Percentiles rank a stretch among this genome's conserved stretches.
Evolutionary conservation across 768 basidiomycete species (phyloP).

Genomic region (Pleurotus tuoliensis): DNA sequence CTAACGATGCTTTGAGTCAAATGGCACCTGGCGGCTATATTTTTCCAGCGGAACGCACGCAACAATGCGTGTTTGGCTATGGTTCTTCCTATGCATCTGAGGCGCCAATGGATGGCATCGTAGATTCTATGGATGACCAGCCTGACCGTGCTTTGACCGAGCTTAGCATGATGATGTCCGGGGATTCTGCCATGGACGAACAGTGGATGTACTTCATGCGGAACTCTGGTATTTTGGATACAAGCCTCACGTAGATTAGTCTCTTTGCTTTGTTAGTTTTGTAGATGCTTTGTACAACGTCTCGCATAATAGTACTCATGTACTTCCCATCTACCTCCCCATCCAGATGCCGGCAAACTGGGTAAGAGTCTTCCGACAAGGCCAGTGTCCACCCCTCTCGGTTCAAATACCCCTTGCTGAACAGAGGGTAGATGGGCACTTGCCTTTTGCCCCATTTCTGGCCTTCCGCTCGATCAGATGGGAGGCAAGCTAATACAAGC

Average conservation of each 20-base stretch:
- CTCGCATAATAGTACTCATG: neutral
- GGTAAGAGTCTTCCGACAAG: no score
- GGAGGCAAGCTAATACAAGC: no score
- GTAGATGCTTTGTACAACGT: no score
- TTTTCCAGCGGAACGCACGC: neutral
- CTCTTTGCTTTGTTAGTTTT: no score
- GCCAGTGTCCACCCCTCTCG: neutral
- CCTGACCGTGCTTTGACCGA: slow-evolving; percentile 34
- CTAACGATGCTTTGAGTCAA: no score
- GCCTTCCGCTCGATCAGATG: neutral
- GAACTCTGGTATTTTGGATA: slow-evolving; percentile 53
- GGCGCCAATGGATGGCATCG: neutral
- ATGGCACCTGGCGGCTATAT: neutral
- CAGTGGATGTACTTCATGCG: slow-evolving; percentile 68
- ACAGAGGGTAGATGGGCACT: neutral
- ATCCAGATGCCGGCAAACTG: no score
- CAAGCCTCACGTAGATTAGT: neutral
- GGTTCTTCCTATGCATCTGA: neutral
- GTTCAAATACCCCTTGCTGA: neutral
- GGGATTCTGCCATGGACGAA: slow-evolving; percentile 60
- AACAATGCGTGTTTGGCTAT: neutral
- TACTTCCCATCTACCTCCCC: no score
- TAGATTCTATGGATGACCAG: slow-evolving; percentile 19
- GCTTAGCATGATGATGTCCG: slow-evolving; percentile 48
- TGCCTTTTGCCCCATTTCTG: neutral